Evolutionary conservation across 148 eudicot genomes (phyloP), one percentile per base, ranked within the genome.

Genomic region (Oxyria digyna): DNA sequence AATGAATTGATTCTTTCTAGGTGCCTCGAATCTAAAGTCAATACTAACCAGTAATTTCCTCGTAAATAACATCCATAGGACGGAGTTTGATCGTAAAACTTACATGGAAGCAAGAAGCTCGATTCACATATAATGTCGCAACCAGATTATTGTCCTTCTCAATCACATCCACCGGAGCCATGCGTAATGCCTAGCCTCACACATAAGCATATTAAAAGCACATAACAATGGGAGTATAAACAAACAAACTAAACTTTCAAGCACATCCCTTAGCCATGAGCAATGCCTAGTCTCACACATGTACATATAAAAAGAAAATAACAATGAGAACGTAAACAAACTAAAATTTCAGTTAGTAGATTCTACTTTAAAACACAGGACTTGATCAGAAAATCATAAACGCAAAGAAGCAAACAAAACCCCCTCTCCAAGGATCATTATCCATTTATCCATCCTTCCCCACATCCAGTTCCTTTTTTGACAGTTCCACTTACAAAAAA

Each of bases 101-200:
- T 76, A 94, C 98, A 78, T 83, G 85, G 72, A 85, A 76, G 27
- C 85, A 78, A 74, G 86, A 79, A 62, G 98, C 98, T 73, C 98
- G 89, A 75, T 94, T 94, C 29, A 88, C 77, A 69, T 82, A 94
- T 29, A 94, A 79, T 38, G 81, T 74, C 10, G 97, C 87, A 69
- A 86, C 81, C 73, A 87, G 79, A 75, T 82, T 81, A 74, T 81
- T 82, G 17, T 74, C 86, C 78, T 69, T 79, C 57, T 85, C 96
- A 67, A 79, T 77, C 48, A 74, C 85, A 83, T 81, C 80, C 42
- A 70, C 67, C 13, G 97, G 98, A 70, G 92, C 98, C 80, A 83
- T 74, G 49, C 96, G 96, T 72, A 94, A 71, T 45, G 98, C 98
- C 98, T 94, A 79, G 59, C n/a, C n/a, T n/a, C n/a, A n/a, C n/a